These are phyloP conservation scores for Suhomyces kunorum DNA, from an alignment of 1,139 yeast species.

Conservation along the genomic window DNA sequence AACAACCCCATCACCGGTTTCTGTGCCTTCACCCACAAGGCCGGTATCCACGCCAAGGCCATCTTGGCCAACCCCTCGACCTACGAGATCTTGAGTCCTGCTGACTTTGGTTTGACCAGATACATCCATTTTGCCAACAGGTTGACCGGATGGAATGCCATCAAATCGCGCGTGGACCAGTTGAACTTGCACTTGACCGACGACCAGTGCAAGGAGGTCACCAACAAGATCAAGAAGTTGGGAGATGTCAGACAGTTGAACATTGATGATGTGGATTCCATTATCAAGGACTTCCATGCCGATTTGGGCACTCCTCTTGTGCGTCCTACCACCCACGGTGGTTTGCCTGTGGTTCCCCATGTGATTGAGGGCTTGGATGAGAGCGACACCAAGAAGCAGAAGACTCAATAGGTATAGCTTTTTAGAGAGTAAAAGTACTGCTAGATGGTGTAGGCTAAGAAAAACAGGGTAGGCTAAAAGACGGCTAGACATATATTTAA, in stretches of 20 bases:
- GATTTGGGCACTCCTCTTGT: constrained; percentile 44
- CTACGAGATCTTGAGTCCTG: constrained; percentile 92
- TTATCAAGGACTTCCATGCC: constrained; percentile 90
- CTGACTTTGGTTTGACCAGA: constrained; percentile 92
- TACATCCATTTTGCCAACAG: constrained; percentile 97
- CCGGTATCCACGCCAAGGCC: constrained; percentile 99
- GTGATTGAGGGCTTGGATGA: constrained; percentile 25
- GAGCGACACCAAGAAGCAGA: constrained; percentile 11
- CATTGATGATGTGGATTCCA: constrained; percentile 96
- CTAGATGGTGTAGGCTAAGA: background rate
- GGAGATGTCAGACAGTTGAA: constrained; percentile 95
- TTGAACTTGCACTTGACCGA: constrained; percentile 87
- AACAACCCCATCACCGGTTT: constrained; percentile 98
- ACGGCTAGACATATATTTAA: too few relatives aligned
- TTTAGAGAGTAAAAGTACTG: too few relatives aligned
- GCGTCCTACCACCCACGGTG: constrained; percentile 17
- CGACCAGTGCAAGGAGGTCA: constrained; percentile 92
- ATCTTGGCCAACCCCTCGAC: constrained; percentile 98
- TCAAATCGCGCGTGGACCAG: constrained; percentile 97
- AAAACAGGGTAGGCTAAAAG: background rate
- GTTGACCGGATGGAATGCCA: constrained; percentile 98
- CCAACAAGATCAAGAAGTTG: constrained; percentile 85
- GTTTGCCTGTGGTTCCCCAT: constrained; percentile 19
- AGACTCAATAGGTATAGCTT: constrained; percentile 3
- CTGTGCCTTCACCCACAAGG: constrained; percentile 99